phyloP scores from a whole-genome alignment of 1,284 basidiomycete species.

The Fomes fomentarius region DNA sequence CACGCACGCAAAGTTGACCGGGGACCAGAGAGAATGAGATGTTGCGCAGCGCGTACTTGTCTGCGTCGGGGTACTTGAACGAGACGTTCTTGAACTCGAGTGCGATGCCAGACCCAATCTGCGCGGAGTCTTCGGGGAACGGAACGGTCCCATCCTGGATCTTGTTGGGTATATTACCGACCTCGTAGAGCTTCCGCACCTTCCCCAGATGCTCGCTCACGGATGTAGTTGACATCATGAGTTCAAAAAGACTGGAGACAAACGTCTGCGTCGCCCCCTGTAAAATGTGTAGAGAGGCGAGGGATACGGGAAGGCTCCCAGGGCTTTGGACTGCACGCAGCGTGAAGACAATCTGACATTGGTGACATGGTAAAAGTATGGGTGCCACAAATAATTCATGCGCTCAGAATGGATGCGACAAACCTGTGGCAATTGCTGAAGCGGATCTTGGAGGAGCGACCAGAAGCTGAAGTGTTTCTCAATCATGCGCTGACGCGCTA shows the following conservation, averaged over 20 bases:
- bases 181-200: constrained; percentile 68
- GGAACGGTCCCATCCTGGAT: constrained; percentile 58
- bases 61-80: constrained; percentile 69
- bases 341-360: constrained; percentile 75
- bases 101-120: constrained; percentile 55
- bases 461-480: constrained; percentile 22
- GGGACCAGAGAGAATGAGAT: constrained; percentile 71
- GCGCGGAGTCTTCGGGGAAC: constrained; percentile 64
- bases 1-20: constrained; percentile 74
- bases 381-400: constrained; percentile 9
- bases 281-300: constrained; percentile 73
- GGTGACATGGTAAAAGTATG: too few species aligned
- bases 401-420: too few species aligned
- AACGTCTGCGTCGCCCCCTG: constrained; percentile 62
- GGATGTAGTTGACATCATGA: constrained; percentile 59
- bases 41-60: constrained; percentile 58
- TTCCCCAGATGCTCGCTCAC: constrained; percentile 58
- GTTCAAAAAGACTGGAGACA: constrained; percentile 47
- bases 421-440: constrained; percentile 66
- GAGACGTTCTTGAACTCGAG: constrained; percentile 77
- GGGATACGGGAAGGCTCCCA: constrained; percentile 67
- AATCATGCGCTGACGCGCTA: constrained; percentile 29
- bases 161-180: constrained; percentile 62
- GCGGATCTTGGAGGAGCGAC: constrained; percentile 52
- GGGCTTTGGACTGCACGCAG: constrained; percentile 73